Evolutionary conservation across 495 filamentous ascomycete species (phyloP).

Genomic region (Darksidea phi): DNA sequence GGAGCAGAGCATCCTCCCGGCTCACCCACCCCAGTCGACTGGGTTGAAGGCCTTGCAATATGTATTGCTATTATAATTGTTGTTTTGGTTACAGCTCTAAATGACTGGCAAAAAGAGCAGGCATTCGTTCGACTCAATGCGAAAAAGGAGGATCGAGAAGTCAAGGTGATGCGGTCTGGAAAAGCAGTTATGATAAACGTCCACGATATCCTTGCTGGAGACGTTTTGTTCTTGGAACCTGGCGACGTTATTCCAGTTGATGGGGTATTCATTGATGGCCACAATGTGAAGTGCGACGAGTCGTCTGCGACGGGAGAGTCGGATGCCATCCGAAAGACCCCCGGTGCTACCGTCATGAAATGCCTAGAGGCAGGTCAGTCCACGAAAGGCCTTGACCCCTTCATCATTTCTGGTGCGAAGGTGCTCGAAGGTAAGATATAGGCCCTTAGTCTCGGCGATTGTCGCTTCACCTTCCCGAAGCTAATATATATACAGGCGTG

Average conservation of each 20-base stretch:
- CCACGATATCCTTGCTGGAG: conserved; percentile 77
- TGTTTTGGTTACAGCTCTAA: conserved; percentile 46
- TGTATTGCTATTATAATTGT: conserved; percentile 48
- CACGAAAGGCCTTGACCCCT: conserved; percentile 82
- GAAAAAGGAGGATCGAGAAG: conserved; percentile 53
- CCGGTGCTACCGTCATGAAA: conserved; percentile 72
- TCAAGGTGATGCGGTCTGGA: conserved; percentile 77
- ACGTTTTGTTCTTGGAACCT: conserved; percentile 77
- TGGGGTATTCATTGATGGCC: conserved; percentile 43
- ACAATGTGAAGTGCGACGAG: conserved; percentile 65
- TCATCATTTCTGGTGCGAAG: conserved; percentile 88
- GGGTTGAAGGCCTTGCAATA: conserved; percentile 51
- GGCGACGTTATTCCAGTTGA: conserved; percentile 70
- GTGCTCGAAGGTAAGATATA: conserved; percentile 76
- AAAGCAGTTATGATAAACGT: conserved; percentile 73
- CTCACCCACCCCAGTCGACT: conserved; percentile 42
- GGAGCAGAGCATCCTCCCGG: conserved; percentile 38
- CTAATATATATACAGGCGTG: neutral
- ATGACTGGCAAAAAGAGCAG: conserved; percentile 49
- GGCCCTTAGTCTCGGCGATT: neutral
- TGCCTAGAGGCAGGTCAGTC: conserved; percentile 71
- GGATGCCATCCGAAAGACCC: conserved; percentile 63
- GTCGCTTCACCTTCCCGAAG: neutral
- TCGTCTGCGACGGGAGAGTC: conserved; percentile 70
- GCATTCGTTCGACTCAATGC: conserved; percentile 50